A percentile compares a stretch with the other conserved stretches of the same genome.
These are phyloP conservation scores for Lasiosphaeria ovina DNA, from an alignment of 495 filamentous ascomycete species.

Conservation along the genomic window DNA sequence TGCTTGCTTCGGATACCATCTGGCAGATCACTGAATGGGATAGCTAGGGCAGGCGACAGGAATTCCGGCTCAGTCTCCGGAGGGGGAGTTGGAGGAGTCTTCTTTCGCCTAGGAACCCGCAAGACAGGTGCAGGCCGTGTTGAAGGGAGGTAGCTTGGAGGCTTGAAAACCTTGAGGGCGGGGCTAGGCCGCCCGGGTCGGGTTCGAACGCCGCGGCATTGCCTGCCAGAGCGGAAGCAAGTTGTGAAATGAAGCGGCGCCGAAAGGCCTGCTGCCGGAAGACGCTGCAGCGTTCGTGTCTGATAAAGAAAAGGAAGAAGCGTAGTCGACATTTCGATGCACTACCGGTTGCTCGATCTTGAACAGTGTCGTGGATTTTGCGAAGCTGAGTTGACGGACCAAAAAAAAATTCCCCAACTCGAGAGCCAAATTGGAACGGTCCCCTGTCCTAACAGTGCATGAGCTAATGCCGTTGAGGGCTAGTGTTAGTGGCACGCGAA, in stretches of 20 bases:
- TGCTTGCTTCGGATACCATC: neutral
- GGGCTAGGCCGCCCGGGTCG: too few species aligned
- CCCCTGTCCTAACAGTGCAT: too few species aligned
- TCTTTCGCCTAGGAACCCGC: too few species aligned
- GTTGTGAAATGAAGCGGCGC: constrained; percentile 19
- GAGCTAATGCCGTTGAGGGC: neutral
- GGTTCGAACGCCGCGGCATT: neutral
- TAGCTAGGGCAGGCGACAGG: too few species aligned
- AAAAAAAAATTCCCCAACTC: neutral
- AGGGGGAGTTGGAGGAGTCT: too few species aligned
- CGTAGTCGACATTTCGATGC: constrained; percentile 36
- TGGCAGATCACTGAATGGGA: too few species aligned
- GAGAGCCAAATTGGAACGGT: neutral
- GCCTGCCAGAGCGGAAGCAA: constrained; percentile 16
- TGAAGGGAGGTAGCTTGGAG: constrained; percentile 29
- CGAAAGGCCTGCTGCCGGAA: constrained; percentile 16
- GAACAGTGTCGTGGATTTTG: neutral
- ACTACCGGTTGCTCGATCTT: neutral
- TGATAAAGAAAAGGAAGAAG: constrained; percentile 67
- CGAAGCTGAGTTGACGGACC: neutral
- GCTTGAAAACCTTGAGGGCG: too few species aligned
- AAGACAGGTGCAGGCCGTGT: neutral
- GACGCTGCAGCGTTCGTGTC: constrained; percentile 57
- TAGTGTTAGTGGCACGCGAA: neutral
- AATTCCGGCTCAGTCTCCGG: too few species aligned